A percentile compares a stretch with the other conserved stretches of the same genome.
Conservation (phyloP, 768 basidiomycete genomes). For the Ramaria rubella region DNA sequence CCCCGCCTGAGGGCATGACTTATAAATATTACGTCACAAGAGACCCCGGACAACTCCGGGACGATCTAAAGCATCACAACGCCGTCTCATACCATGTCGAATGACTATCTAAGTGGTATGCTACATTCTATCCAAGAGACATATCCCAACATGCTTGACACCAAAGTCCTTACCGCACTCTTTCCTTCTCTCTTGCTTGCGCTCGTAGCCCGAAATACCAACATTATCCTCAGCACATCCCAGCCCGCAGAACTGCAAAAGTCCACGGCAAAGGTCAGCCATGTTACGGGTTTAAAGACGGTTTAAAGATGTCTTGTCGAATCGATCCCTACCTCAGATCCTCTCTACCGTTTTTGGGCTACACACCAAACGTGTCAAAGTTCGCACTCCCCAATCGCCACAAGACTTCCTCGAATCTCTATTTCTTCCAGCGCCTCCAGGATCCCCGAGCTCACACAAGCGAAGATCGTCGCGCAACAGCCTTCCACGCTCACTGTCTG, state of each 20-base stretch:
- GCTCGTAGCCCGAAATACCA: conserved; percentile 7
- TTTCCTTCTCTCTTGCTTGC: conserved; percentile 7
- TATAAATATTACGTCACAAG: background rate
- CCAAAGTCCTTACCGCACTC: background rate
- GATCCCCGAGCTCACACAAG: background rate
- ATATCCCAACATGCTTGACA: conserved; percentile 2
- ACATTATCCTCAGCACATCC: conserved; percentile 6
- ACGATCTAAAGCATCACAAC: background rate
- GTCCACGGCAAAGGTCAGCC: background rate
- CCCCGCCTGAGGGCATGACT: background rate
- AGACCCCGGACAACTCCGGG: background rate
- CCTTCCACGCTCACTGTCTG: background rate
- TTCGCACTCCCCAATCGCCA: background rate
- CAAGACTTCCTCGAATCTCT: conserved; percentile 2
- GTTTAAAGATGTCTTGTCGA: no score
- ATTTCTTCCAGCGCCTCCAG: background rate
- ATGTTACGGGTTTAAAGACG: background rate
- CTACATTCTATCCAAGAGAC: conserved; percentile 4
- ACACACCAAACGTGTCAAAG: conserved; percentile 1
- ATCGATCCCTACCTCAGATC: no score
- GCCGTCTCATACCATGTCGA: background rate
- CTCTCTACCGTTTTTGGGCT: conserved; percentile 6
- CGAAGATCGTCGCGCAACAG: background rate
- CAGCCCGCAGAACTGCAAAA: conserved; percentile 6
- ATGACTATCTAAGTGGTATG: conserved; percentile 2